These are phyloP conservation scores for Aspergillus uvarum DNA, from an alignment of 2,329 filamentous ascomycete genomes.

Conservation along the genomic window DNA sequence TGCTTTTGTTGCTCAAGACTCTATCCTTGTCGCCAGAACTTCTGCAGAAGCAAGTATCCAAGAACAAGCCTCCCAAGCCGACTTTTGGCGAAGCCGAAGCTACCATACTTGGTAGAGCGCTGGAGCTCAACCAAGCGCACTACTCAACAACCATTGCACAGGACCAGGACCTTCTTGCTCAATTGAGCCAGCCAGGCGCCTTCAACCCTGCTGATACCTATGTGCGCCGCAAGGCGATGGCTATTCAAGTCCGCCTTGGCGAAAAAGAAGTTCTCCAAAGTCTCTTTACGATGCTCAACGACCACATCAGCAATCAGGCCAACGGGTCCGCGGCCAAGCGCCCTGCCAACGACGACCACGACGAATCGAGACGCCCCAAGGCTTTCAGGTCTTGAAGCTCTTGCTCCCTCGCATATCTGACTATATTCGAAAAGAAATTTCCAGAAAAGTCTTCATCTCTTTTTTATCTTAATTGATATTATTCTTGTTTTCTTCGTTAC, in stretches of 20 bases:
- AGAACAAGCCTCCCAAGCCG: slow-evolving; percentile 40
- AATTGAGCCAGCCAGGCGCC: slow-evolving; percentile 31
- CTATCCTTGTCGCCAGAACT: slow-evolving; percentile 35
- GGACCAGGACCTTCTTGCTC: slow-evolving; percentile 46
- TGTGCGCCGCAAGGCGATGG: slow-evolving; percentile 54
- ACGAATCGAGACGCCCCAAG: slow-evolving; percentile 31
- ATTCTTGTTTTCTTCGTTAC: slow-evolving; percentile 33
- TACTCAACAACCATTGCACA: slow-evolving; percentile 57
- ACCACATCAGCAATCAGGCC: slow-evolving; percentile 17
- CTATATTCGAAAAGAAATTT: slow-evolving; percentile 1
- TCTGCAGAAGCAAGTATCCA: slow-evolving; percentile 33
- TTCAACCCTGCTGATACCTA: slow-evolving; percentile 37
- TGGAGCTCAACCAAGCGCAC: slow-evolving; percentile 40
- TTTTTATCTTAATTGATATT: slow-evolving; percentile 32
- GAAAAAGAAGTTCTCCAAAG: slow-evolving; percentile 68
- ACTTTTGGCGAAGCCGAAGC: slow-evolving; percentile 28
- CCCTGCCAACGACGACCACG: slow-evolving; percentile 24
- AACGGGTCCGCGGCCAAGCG: slow-evolving; percentile 31
- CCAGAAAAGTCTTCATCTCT: slow-evolving; percentile 19
- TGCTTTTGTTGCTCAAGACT: slow-evolving; percentile 40
- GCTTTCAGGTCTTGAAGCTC: slow-evolving; percentile 22
- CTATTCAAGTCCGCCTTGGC: slow-evolving; percentile 65
- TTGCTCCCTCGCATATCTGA: neutral
- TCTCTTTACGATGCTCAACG: slow-evolving; percentile 45
- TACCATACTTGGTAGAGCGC: slow-evolving; percentile 34